These are phyloP conservation scores for Xylaria sp. DNA, from an alignment of 2,329 filamentous ascomycete species.

Conservation along the genomic window DNA sequence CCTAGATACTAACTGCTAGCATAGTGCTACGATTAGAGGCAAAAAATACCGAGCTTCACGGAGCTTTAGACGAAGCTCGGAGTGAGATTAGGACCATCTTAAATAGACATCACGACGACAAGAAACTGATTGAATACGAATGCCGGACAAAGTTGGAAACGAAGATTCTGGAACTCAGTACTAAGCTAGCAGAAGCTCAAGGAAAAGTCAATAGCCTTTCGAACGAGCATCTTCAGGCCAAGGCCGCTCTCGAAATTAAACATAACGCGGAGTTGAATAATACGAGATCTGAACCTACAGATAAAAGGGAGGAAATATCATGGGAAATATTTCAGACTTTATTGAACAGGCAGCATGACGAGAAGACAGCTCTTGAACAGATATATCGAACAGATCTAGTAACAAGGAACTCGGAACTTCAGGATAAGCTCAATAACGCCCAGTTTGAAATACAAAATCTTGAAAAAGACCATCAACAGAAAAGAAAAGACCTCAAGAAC, in stretches of 20 bases:
- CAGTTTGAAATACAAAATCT: not conserved
- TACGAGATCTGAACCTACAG: not conserved
- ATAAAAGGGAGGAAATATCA: not conserved
- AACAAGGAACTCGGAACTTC: not conserved
- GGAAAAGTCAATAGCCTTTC: not conserved
- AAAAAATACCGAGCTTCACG: slow-evolving; percentile 7
- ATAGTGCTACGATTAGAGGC: not conserved
- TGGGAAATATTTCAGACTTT: not conserved
- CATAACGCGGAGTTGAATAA: not conserved
- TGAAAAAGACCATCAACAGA: not conserved
- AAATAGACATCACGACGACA: slow-evolving; percentile 3
- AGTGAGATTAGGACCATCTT: not conserved
- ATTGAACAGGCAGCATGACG: slow-evolving; percentile 1
- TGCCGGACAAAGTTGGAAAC: slow-evolving; percentile 1
- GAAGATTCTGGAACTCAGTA: not conserved
- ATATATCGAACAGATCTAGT: not conserved
- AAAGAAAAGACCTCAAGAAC: not conserved
- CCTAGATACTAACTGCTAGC: not conserved
- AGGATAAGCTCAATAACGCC: not conserved
- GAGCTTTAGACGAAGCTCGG: slow-evolving; percentile 7
- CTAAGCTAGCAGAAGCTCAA: not conserved
- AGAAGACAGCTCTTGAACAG: not conserved
- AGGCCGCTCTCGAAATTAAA: not conserved
- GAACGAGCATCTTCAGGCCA: not conserved
- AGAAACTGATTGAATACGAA: not conserved